Evolutionary conservation across 2,329 filamentous ascomycete species (phyloP), one percentile per base, ranked within the genome.

Genomic region (Chaetomiaceae sp.): DNA sequence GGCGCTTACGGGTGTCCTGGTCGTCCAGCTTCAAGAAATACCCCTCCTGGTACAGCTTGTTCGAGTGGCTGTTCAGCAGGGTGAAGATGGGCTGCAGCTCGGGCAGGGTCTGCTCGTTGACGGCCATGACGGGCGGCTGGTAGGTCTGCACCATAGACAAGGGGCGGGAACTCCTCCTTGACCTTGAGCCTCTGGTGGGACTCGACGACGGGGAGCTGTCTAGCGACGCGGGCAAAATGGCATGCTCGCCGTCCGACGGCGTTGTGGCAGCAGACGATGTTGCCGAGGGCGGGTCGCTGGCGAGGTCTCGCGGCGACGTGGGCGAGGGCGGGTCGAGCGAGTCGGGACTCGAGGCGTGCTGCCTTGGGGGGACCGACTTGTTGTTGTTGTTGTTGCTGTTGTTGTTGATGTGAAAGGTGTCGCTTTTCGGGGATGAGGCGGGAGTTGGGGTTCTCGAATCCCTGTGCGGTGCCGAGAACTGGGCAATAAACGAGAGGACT

Each of bases 1-100:
- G n/a, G n/a, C n/a, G 52, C 89, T 62, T 79, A 96, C 91, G 85
- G 49, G 83, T 85, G 64, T 97, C 95, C 60, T 96, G 83, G 68
- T 99, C 93, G 68, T 96, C 92, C 43, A 99, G 75, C 71, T 97
- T 99, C 61, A 99, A 72, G 60, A 99, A 97, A 65, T 97, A 99
- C 33, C 93, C 93, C 71, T 99, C 93, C 61, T 96, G 91, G 67
- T 97, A 99, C 50, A 97, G 75, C 72, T 97, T 97, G 70, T 96
- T 96, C 51, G 83, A 86, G 68, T 99, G 93, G 70, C 86, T 93
- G 71, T 96, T 97, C 58, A 99, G 79, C 65, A 89, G 93, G 54
- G 82, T 88, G 70, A 97, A 97, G 63, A 97, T 91, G 57, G 91
- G 92, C 71, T 90, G 87, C 56, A 99, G 77, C 75, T 99, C 93